Percentiles rank a stretch among this genome's conserved stretches.
Conservation (phyloP, 2,329 filamentous ascomycete species). For the Coniochaeta ligniaria region DNA sequence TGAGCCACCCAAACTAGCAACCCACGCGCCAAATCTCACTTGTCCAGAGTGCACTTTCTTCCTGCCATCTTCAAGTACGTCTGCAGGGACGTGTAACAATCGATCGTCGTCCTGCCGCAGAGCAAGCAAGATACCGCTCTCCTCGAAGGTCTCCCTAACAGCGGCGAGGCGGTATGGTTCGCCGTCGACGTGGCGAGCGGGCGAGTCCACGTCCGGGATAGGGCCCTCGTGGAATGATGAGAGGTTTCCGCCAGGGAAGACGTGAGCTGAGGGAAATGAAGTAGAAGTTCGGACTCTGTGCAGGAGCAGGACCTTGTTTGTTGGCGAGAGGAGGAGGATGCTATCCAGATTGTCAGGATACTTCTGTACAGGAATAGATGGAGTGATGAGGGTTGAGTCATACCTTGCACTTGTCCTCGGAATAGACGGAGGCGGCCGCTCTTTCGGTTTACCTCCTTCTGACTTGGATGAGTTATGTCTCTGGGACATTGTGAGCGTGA, state of each 20-base stretch:
- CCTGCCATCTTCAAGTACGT: slow-evolving; percentile 58
- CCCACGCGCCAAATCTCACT: slow-evolving; percentile 61
- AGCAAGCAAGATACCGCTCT: slow-evolving; percentile 82
- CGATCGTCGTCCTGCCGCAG: slow-evolving; percentile 18
- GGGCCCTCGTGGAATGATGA: slow-evolving; percentile 68
- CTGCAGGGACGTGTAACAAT: slow-evolving; percentile 54
- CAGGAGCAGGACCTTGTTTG: slow-evolving; percentile 81
- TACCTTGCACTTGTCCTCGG: slow-evolving; percentile 61
- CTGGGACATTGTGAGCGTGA: neutral
- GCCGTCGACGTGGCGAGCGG: slow-evolving; percentile 61
- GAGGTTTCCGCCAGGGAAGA: slow-evolving; percentile 89
- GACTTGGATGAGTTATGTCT: neutral
- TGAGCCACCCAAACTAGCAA: slow-evolving; percentile 44
- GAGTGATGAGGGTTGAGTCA: slow-evolving; percentile 5
- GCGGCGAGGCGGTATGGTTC: slow-evolving; percentile 73
- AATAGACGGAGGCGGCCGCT: slow-evolving; percentile 18
- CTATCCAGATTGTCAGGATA: slow-evolving; percentile 32
- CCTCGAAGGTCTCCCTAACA: slow-evolving; percentile 89
- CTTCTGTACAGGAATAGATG: no score
- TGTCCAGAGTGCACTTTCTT: slow-evolving; percentile 60
- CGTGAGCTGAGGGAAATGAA: slow-evolving; percentile 85
- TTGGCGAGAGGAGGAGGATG: slow-evolving; percentile 76
- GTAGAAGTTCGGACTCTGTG: slow-evolving; percentile 77
- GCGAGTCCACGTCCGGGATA: slow-evolving; percentile 36
- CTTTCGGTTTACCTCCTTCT: slow-evolving; percentile 9